Conservation (phyloP, 176 grass and related monocot genomes). For the Areca catechu region DNA sequence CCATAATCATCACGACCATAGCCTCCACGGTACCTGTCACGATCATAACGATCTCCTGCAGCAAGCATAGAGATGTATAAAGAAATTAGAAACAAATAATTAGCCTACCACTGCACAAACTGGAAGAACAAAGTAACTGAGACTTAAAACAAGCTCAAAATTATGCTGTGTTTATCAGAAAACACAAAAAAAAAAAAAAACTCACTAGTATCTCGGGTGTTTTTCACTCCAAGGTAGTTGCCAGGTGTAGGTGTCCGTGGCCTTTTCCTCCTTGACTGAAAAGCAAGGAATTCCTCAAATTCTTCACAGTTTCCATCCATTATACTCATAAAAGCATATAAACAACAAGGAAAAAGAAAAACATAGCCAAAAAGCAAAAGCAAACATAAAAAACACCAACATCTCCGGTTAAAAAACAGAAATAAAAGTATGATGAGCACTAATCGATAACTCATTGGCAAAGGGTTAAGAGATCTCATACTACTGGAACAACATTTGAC, state of each 20-base stretch:
- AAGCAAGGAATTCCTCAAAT: background rate
- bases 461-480: background rate
- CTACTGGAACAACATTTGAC: too few species aligned
- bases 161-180: too few species aligned
- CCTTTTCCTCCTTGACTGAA: constrained; percentile 68
- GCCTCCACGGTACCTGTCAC: constrained; percentile 1
- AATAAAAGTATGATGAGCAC: background rate
- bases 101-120: background rate
- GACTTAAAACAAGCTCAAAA: background rate
- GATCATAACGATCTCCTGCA: constrained; percentile 1
- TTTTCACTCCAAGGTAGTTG: constrained; percentile 60
- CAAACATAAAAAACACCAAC: background rate
- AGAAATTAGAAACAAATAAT: background rate
- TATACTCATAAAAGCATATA: background rate
- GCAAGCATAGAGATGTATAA: background rate
- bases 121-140: background rate
- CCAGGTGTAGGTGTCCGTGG: constrained; percentile 68
- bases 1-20: constrained; percentile 1
- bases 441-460: background rate
- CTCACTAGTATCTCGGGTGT: constrained; percentile 25
- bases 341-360: background rate
- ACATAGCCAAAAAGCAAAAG: too few species aligned
- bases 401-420: background rate
- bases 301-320: background rate
- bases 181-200: background rate